phyloP scores from a whole-genome alignment of 2,329 filamentous ascomycete genomes.

The Fusarium pseudoanthophilum region DNA sequence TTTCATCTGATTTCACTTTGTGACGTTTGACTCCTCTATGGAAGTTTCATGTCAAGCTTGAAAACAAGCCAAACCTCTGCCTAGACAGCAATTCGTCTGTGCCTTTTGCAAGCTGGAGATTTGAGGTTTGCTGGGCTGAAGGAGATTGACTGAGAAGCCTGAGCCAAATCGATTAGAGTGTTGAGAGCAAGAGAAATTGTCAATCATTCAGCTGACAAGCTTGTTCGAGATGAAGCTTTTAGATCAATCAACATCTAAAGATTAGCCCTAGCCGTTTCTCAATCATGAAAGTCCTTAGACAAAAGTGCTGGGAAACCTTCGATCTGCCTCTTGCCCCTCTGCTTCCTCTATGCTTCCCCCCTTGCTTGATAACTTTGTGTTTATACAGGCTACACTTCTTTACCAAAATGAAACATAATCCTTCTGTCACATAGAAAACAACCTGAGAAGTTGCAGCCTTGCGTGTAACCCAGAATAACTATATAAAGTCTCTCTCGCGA shows the following conservation, averaged over 20 bases:
- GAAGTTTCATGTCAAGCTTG: neutral
- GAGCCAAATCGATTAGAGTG: accelerated
- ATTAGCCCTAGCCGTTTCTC: neutral
- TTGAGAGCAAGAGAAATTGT: neutral
- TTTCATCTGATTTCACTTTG: neutral
- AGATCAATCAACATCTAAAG: neutral
- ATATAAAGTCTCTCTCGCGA: neutral
- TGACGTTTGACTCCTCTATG: accelerated
- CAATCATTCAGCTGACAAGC: neutral
- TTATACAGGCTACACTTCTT: neutral
- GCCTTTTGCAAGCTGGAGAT: accelerated
- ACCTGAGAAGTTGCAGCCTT: neutral
- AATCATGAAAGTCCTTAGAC: accelerated
- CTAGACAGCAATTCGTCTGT: neutral
- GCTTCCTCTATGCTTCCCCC: neutral
- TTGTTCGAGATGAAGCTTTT: neutral
- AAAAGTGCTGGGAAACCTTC: accelerated
- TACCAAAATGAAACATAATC: neutral
- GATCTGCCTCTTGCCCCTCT: accelerated
- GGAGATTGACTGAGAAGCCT: accelerated
- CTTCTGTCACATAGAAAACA: neutral
- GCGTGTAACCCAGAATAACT: accelerated
- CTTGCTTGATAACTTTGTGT: neutral
- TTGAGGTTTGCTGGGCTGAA: too few relatives aligned
- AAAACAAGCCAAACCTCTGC: neutral